Conservation (phyloP, 1,284 basidiomycete genomes). For the Uromyces viciae-fabae region DNA sequence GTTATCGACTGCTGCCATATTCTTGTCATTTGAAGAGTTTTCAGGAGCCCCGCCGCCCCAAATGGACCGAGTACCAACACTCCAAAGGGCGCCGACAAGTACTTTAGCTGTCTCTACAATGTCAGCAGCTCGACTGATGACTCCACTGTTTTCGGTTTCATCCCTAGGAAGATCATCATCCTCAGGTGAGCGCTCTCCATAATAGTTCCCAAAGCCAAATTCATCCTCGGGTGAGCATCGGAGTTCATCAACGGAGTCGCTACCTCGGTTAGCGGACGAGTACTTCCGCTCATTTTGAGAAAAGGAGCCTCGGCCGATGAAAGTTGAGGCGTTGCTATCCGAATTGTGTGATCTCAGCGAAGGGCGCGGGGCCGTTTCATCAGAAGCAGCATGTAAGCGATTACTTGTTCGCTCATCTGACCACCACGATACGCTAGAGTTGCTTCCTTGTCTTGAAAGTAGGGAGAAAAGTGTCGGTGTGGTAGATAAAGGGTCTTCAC, state of each 20-base stretch:
- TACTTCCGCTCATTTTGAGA: conserved; percentile 13
- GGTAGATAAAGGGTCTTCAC: background rate
- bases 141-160: conserved; percentile 22
- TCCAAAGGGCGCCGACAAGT: conserved; percentile 48
- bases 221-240: conserved; percentile 44
- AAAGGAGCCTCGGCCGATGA: conserved; percentile 17
- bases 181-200: conserved; percentile 42
- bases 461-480: conserved; percentile 19
- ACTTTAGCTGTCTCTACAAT: conserved; percentile 50
- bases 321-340: conserved; percentile 12
- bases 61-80: conserved; percentile 31
- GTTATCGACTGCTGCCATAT: background rate
- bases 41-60: background rate
- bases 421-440: conserved; percentile 16
- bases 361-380: conserved; percentile 47
- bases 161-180: conserved; percentile 30
- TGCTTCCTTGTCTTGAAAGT: conserved; percentile 17
- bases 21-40: background rate
- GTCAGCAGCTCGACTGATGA: conserved; percentile 48
- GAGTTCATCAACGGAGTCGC: conserved; percentile 19
- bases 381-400: conserved; percentile 45
- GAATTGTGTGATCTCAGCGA: conserved; percentile 41
- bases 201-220: conserved; percentile 48
- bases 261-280: conserved; percentile 5
- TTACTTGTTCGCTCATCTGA: conserved; percentile 14